Evolutionary conservation across 371 early-diverging fungal species (phyloP), one percentile per base, ranked within the genome.

Genomic region (Chytridiales sp.): DNA sequence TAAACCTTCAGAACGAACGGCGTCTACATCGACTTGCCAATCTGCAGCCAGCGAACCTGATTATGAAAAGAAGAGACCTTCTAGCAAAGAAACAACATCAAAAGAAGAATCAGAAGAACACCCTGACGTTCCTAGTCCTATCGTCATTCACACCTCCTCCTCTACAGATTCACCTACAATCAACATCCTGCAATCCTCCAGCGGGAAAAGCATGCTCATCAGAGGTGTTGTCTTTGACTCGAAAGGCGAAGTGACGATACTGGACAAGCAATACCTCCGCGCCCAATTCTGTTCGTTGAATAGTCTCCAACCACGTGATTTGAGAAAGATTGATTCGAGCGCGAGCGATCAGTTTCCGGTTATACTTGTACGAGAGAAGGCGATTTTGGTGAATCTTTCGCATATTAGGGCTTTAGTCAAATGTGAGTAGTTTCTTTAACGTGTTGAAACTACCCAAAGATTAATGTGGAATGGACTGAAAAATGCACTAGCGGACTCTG

Each of bases 321-420:
- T 73, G 50, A n/a, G 67, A 29, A 69, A 67, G 60, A 87, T 91
- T 41, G 91, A 91, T 56, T 84, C 85, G 61, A 81, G 81, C 35
- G 85, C 85, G 50, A 73, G 85, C 46, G 87, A 91, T 62, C 89
- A 91, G 64, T 81, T 88, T 66, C 91, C 93, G 0, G 84, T 85
- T 17, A 85, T 94, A 24, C 77, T 94, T n/a, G 94, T 94, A 17
- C 86, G 94, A 17, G 77, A 86, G 0, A 82, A 89, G 47, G 91
- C 91, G 0, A 88, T 94, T 47, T 67, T 94, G 6, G 83, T 92
- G 35, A 92, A 92, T 61, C 70, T 94, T 39, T 79, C 85, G 15
- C 86, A 90, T 60, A 80, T 90, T 36, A 81, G 86, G 47, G 94
- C 92, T 9, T 62, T 94, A 32, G 82, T 94, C 44, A 88, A 88